Conservation (phyloP, 2,329 filamentous ascomycete genomes). For the Zarea fungicola region DNA sequence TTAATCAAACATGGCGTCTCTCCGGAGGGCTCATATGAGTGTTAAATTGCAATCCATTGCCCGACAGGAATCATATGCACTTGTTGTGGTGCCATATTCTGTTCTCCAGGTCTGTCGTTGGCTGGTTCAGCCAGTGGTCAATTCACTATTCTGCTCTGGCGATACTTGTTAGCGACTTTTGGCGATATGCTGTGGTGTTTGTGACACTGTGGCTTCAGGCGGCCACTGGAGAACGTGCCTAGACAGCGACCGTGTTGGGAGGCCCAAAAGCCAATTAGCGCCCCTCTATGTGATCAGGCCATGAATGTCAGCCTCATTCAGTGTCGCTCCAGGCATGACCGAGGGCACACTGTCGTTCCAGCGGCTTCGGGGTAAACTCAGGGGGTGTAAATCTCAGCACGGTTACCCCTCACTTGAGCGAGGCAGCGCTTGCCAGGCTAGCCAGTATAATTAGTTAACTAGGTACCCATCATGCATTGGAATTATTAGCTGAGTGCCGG, state of each 20-base stretch:
- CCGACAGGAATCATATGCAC: not conserved
- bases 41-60: not conserved
- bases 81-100: not conserved
- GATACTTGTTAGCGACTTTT: slow-evolving; percentile 5
- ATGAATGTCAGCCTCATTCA: not conserved
- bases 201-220: slow-evolving; percentile 1
- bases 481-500: too few species aligned
- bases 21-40: not conserved
- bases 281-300: not conserved
- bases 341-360: slow-evolving; percentile 14
- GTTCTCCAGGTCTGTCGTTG: not conserved
- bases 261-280: not conserved
- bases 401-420: slow-evolving; percentile 17
- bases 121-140: not conserved
- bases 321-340: not conserved
- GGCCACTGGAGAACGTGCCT: too few species aligned
- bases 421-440: not conserved
- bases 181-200: not conserved
- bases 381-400: slow-evolving; percentile 22
- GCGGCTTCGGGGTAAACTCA: slow-evolving; percentile 15
- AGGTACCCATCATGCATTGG: too few species aligned
- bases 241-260: not conserved
- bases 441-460: not conserved
- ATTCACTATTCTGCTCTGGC: not conserved
- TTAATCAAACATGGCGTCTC: not conserved